Base-by-base conservation (phyloP, 768 basidiomycete genomes). In the Gautieria morchelliformis region DNA sequence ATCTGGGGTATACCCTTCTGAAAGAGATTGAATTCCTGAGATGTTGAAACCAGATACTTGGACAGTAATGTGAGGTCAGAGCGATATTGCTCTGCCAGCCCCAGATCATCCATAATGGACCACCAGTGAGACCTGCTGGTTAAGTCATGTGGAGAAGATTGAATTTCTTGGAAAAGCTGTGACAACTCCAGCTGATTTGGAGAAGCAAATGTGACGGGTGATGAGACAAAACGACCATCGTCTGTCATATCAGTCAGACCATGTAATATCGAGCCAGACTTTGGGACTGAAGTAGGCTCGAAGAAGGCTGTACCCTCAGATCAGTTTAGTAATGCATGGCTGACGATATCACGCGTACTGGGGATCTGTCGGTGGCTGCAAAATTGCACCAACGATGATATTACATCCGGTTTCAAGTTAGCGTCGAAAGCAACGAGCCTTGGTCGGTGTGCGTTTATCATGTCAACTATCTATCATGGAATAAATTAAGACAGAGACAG, bases 201-300 rank as follows among this genome's bases (percentile, higher is more conserved):
- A 0, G 94, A 87, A 47, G 83, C 78, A 63, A 83, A 90, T 2
- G 83, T 72, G 47, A 96, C 72, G 2, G 83, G 80, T 4, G 83
- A 65, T 46, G 62, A 63, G 45, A 66, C 65, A 47, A 74, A 60
- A 7, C 74, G 46, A 33, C 71, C 72, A 14, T 75, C 69, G 4
- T 71, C 66, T 51, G 88, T 69, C 40, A 24, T 22, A 6, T 49
- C 52, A 35, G 53, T 47, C 30, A 75, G 56, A 0, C 89, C 83
- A 0, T 83, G 78, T 5, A 96, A 66, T 58, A 98, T 82, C 2
- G 76, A 72, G 1, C 75, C 72, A 0, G 89, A 84, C 71, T 98
- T 98, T 46, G 78, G 71, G n/a, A 86, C 76, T 0, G 93, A 96
- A 1, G 96, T 98, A 1, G 96, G 95, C 69, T 99, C 96, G 68